Conservation (phyloP, 75 land plant species). For the Isoetes taiwanensis region DNA sequence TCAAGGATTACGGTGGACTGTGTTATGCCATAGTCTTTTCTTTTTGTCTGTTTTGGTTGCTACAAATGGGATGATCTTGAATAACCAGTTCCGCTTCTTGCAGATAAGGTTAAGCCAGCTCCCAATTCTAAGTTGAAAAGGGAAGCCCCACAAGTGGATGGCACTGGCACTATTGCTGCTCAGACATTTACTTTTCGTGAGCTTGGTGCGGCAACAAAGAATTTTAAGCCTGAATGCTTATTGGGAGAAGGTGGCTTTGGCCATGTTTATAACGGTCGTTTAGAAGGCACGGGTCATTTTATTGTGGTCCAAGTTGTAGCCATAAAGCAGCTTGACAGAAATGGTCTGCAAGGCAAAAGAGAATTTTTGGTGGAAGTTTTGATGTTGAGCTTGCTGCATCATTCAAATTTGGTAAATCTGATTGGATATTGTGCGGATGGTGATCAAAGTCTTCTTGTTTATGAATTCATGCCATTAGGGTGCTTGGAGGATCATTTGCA, state of each 20-base stretch:
- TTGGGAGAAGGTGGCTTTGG: conserved; percentile 77
- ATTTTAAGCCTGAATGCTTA: conserved; percentile 50
- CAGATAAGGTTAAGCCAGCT: too few species aligned
- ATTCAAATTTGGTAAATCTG: conserved; percentile 42
- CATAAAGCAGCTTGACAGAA: conserved; percentile 41
- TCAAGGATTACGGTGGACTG: too few species aligned
- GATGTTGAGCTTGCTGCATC: conserved; percentile 29
- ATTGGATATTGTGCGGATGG: conserved; percentile 48
- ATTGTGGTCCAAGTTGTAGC: conserved; percentile 32
- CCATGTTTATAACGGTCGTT: conserved; percentile 51
- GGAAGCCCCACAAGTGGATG: too few species aligned
- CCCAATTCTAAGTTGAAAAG: too few species aligned
- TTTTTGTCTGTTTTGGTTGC: too few species aligned
- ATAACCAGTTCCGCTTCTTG: too few species aligned
- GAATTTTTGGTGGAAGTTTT: conserved; percentile 42
- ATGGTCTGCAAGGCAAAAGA: conserved; percentile 37
- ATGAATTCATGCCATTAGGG: conserved; percentile 34
- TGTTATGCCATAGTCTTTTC: too few species aligned
- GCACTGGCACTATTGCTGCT: too few species aligned
- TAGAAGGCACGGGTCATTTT: conserved; percentile 33
- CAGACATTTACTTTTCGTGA: conserved; percentile 26
- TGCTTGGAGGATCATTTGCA: conserved; percentile 44
- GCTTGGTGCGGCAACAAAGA: conserved; percentile 47
- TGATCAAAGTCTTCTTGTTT: conserved; percentile 36
- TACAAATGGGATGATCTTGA: too few species aligned